Base-by-base conservation (phyloP, 352 stramenopile genomes). In the Thraustochytrium striatum region DNA sequence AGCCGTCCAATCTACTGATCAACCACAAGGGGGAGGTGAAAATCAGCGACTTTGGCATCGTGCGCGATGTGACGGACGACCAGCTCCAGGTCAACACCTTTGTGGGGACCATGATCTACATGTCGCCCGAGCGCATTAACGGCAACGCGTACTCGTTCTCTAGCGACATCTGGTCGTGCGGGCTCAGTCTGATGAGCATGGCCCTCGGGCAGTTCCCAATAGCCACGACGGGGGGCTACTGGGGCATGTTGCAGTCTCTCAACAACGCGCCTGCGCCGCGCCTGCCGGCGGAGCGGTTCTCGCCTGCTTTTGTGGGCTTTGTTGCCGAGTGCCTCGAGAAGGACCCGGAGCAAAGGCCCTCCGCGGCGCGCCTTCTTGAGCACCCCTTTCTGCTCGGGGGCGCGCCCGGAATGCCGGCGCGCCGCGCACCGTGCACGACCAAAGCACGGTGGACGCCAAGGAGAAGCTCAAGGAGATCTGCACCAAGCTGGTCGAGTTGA, bases 91-190 rank as follows among this genome's bases (percentile, higher is more conserved):
- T 90, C 3, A 93, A 95, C 61, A 97, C 92, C 0, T 97, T 97
- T 81, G 91, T 97, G 30, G 93, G 92, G 50, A 97, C 93, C 0
- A 89, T 97, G 82, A 95, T 94, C 84, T 97, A 97, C 86, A 97
- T 98, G 93, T 89, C 91, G 0, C 93, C 93, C 0, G 92, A 98
- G 81, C 87, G 93, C 2, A 95, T 97, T 44, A 87, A 88, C 1
- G 91, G 91, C 0, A 84, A 93, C 25, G 83, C 86, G 21, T 97
- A 97, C 82, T 88, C 85, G 16, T 94, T 72, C 68, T 65, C 72
- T 1, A 82, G 57, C 25, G 69, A 79, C 38, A 16, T 81, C 8
- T 85, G 82, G 81, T 82, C 62, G 7, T 41, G 86, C 33, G 83
- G 83, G 2, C 61, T 86, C 19, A 70, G 68, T 1, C 68, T 88